Evolutionary conservation across 164 flowering plant species (phyloP), one percentile per base, ranked within the genome.

Genomic region (Magnolia kwangsiensis): DNA sequence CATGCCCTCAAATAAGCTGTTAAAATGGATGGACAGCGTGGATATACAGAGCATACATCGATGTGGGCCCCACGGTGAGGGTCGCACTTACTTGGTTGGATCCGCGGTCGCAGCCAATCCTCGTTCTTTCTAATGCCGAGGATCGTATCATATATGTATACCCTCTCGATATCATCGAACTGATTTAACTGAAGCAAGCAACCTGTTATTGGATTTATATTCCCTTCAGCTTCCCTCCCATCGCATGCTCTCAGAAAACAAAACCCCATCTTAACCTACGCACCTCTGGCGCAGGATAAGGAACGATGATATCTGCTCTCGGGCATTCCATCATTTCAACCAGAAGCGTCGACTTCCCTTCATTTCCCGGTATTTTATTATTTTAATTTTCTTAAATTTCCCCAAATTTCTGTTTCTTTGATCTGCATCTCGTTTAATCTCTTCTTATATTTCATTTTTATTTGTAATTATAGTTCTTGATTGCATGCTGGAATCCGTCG

Each of bases 251-350:
- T 0, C 61, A 55, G 16, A 11, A 55, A 64, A 13, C 18, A 66
- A 73, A 58, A 49, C 76, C 27, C 58, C 50, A 27, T 55, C 0
- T 16, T 55, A 55, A 55, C 61, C 18, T 11, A 55, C 61, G 61
- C 61, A 11, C 61, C 61, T 2, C 18, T 16, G 61, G 61, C 61
- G 61, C 61, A 55, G 61, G 61, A 55, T 9, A 55, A 55, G 61
- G 61, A 0, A 73, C 75, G 31, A 81, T 81, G 83, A 21, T 85
- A 59, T 75, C 82, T 45, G 75, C 82, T 50, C 55, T 86, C n/a
- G 76, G 88, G 8, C 81, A 50, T 64, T 81, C 91, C 14, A 63
- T 88, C 77, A 63, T 80, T 71, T 27, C 74, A 49, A 27, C 81
- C 8, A 78, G 14, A 29, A 82, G 64, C 51, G 81, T 83, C 71